These are phyloP conservation scores for Litsea cubeba DNA, from an alignment of 164 flowering plant genomes.

Conservation along the genomic window DNA sequence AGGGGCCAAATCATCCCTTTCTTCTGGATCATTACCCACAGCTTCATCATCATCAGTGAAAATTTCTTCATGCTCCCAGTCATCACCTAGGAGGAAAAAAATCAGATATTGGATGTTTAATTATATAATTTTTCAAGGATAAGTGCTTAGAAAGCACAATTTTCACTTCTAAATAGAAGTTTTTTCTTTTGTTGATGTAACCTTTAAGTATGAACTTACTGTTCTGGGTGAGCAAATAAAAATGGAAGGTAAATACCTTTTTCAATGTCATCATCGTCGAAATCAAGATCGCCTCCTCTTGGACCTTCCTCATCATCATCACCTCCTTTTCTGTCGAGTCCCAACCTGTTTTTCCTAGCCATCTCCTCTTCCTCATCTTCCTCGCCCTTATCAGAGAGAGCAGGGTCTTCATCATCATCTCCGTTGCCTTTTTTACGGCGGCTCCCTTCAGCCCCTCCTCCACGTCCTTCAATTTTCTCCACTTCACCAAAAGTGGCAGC, in stretches of 20 bases:
- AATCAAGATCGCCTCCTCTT: conserved; percentile 78
- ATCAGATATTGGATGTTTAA: not conserved
- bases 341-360: conserved; percentile 70
- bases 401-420: conserved; percentile 79
- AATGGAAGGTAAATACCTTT: conserved; percentile 50
- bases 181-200: too few species aligned
- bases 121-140: too few species aligned
- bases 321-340: conserved; percentile 57
- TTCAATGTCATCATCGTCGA: conserved; percentile 90
- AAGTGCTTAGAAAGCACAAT: too few species aligned
- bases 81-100: conserved; percentile 63
- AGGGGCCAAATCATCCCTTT: conserved; percentile 88
- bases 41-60: conserved; percentile 99
- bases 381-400: conserved; percentile 67
- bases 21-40: conserved; percentile 82
- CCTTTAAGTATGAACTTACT: too few species aligned
- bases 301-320: conserved; percentile 93
- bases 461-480: conserved; percentile 51
- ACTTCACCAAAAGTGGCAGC: conserved; percentile 89
- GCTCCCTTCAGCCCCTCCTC: conserved; percentile 36
- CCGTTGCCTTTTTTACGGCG: conserved; percentile 55
- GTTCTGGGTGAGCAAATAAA: not conserved
- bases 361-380: conserved; percentile 88
- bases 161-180: too few species aligned
- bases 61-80: conserved; percentile 99